phyloP scores from a whole-genome alignment of 306 rosid species.

The Comarum palustre region DNA sequence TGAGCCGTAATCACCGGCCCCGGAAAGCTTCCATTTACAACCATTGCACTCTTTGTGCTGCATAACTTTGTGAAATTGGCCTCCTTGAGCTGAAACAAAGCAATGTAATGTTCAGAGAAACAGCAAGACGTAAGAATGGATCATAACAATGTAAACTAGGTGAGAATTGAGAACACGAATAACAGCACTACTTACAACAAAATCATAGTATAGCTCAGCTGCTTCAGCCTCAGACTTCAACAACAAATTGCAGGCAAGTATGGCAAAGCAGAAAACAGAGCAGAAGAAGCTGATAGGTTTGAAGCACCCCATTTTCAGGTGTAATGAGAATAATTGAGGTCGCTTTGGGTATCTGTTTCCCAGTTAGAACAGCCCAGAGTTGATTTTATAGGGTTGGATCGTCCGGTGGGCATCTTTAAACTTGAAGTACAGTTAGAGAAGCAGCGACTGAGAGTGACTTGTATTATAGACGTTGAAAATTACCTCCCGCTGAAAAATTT shows the following conservation, averaged over 20 bases:
- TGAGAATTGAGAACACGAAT: not conserved
- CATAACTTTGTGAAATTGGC: constrained; percentile 43
- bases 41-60: constrained; percentile 49
- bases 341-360: not conserved
- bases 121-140: not conserved
- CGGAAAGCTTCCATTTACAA: constrained; percentile 57
- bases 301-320: constrained; percentile 2
- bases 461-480: not conserved
- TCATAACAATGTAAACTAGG: not conserved
- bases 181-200: constrained; percentile 15
- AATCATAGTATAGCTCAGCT: constrained; percentile 1
- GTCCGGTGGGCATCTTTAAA: not conserved
- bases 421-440: not conserved
- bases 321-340: not conserved
- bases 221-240: constrained; percentile 4
- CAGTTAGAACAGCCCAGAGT: not conserved
- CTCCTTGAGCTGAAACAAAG: constrained; percentile 4
- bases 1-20: constrained; percentile 49
- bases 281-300: constrained; percentile 5
- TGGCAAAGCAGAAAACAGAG: not conserved
- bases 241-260: not conserved
- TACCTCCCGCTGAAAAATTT: not conserved
- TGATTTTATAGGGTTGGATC: not conserved
- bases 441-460: not conserved
- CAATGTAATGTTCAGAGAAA: not conserved